These are phyloP conservation scores for Starmerella stigmatis DNA, from an alignment of 805 yeast species.

Conservation along the genomic window DNA sequence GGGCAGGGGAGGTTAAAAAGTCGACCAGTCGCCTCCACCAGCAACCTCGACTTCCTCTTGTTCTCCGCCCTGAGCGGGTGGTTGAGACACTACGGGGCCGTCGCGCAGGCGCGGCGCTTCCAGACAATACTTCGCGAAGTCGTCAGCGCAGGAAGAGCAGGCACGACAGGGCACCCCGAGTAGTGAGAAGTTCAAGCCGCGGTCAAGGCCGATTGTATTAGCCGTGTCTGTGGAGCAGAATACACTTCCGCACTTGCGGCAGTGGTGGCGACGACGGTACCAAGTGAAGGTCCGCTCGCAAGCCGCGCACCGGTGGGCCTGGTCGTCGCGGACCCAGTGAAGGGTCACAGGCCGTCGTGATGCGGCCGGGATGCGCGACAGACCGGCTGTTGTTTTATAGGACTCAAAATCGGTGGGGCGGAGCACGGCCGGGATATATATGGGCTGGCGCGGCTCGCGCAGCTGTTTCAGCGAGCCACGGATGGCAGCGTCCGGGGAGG, in stretches of 20 bases:
- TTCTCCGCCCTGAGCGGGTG: slow-evolving; percentile 15
- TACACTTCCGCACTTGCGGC: slow-evolving; percentile 75
- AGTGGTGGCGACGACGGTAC: slow-evolving; percentile 72
- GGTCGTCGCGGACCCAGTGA: slow-evolving; percentile 52
- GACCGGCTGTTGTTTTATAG: slow-evolving; percentile 25
- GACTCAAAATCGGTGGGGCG: slow-evolving; percentile 36
- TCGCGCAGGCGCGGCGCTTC: slow-evolving; percentile 24
- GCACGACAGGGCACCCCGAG: slow-evolving; percentile 59
- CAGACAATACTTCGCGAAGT: slow-evolving; percentile 44
- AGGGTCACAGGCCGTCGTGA: slow-evolving; percentile 28
- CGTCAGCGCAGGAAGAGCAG: slow-evolving; percentile 55
- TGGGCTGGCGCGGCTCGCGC: slow-evolving; percentile 70
- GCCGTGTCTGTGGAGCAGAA: slow-evolving; percentile 59
- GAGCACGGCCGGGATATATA: slow-evolving; percentile 84
- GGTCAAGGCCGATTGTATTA: slow-evolving; percentile 48
- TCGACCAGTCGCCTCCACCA: slow-evolving; percentile 23
- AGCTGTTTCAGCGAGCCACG: slow-evolving; percentile 48
- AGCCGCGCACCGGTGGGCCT: slow-evolving; percentile 51
- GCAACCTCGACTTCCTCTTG: slow-evolving; percentile 17
- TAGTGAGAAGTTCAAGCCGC: slow-evolving; percentile 43
- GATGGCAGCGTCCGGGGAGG: slow-evolving; percentile 15
- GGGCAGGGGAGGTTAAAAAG: no score
- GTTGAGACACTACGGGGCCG: slow-evolving; percentile 11
- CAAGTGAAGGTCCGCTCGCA: slow-evolving; percentile 64
- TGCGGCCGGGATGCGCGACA: slow-evolving; percentile 15